phyloP scores from a whole-genome alignment of 2,329 filamentous ascomycete genomes.

The Beauveria bassiana region DNA sequence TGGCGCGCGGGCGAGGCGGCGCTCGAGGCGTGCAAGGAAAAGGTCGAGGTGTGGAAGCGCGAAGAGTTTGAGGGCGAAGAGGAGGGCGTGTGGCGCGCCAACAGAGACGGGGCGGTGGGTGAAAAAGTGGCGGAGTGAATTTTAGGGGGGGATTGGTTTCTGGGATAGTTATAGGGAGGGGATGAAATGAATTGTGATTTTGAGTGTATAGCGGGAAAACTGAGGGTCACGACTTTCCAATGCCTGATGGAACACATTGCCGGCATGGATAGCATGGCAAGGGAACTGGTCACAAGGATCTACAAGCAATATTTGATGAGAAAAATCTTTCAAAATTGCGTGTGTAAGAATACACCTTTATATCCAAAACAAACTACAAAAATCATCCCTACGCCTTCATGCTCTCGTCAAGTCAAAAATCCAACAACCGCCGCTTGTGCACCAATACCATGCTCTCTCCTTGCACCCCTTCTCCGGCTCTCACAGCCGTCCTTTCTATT shows the following conservation, averaged over 20 bases:
- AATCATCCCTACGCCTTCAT: not conserved
- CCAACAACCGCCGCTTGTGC: not conserved
- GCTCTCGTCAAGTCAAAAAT: not conserved
- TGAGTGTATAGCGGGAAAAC: no score
- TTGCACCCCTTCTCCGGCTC: not conserved
- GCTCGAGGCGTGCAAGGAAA: slow-evolving; percentile 75
- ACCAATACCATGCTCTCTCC: not conserved
- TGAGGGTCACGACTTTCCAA: no score
- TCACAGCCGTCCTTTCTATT: not conserved
- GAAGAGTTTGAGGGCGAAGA: slow-evolving; percentile 80
- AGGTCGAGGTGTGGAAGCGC: slow-evolving; percentile 91
- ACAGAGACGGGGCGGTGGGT: slow-evolving; percentile 63
- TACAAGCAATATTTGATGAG: not conserved
- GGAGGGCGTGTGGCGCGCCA: slow-evolving; percentile 80
- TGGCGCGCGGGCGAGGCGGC: slow-evolving; percentile 88
- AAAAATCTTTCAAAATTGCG: not conserved
- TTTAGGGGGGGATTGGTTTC: not conserved
- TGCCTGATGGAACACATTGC: no score
- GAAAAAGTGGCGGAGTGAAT: slow-evolving; percentile 30
- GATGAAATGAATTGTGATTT: no score
- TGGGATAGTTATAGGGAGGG: no score
- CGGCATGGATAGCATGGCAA: no score
- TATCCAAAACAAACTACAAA: not conserved
- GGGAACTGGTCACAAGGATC: no score
- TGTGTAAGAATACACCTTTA: not conserved